Percentiles rank a stretch among this genome's conserved stretches.
Conservation (phyloP, 2,329 filamentous ascomycete species). For the Alternaria sp. region DNA sequence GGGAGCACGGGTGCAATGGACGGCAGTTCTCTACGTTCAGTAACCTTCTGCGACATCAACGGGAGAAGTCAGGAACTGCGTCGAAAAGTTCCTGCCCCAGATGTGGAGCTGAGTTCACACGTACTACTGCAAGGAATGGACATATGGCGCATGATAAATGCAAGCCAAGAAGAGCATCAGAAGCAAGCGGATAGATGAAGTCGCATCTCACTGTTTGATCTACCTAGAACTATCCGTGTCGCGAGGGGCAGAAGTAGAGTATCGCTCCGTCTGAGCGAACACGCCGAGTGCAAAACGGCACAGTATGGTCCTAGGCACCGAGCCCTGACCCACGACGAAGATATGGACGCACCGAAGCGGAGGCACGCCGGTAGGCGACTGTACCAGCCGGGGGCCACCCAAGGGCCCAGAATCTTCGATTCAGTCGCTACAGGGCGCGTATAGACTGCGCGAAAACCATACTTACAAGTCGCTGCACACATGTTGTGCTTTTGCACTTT, state of each 20-base stretch:
- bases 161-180: conserved; percentile 71
- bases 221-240: not conserved
- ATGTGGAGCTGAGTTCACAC: conserved; percentile 92
- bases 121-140: conserved; percentile 87
- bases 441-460: not conserved
- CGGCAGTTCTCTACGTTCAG: conserved; percentile 96
- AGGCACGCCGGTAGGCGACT: not conserved
- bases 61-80: conserved; percentile 92
- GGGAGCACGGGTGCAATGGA: conserved; percentile 96
- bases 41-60: conserved; percentile 90
- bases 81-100: conserved; percentile 89
- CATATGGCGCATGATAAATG: conserved; percentile 91
- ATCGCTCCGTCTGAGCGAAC: not conserved
- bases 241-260: not conserved
- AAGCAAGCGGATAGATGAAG: conserved; percentile 36
- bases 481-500: not conserved
- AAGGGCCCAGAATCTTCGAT: not conserved
- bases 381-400: not conserved
- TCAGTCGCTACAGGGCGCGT: not conserved
- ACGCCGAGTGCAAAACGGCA: not conserved
- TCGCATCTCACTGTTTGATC: not conserved
- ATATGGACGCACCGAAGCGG: not conserved
- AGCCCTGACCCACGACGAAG: not conserved
- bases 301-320: not conserved
- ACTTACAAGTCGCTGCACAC: not conserved